Base-by-base conservation (phyloP, 108 stramenopile genomes). In the Epipyxis sp. region DNA sequence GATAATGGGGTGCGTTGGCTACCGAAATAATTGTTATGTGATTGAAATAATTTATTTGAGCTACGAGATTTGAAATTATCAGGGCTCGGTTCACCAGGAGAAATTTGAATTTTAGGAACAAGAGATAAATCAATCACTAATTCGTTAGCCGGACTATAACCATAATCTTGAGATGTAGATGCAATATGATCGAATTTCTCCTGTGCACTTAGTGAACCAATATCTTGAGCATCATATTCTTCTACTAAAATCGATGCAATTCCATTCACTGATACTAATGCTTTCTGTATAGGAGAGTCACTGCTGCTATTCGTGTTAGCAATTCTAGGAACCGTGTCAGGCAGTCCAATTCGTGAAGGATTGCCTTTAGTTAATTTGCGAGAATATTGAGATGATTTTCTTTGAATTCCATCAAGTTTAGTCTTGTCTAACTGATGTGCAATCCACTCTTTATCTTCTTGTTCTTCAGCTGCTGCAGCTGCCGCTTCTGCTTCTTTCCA, bases 401-500 rank as follows among this genome's bases (percentile, higher is more conserved):
- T 29, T n/a, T 74, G 43, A 46, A 10, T 13, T n/a, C n/a, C n/a
- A n/a, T n/a, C n/a, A n/a, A n/a, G n/a, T 37, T 32, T 27, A 54
- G 16, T 6, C 50, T 42, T 32, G 34, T 74, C 34, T 74, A 37
- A 39, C 40, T 6, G 27, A 57, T 57, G 3, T 42, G 44, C 71
- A 37, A 74, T 54, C 27, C 71, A n/a, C n/a, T n/a, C n/a, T n/a
- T n/a, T n/a, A n/a, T n/a, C n/a, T n/a, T n/a, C n/a, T n/a, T n/a
- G n/a, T 42, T 34, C 25, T 25, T 74, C 71, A 13, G 40, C 71
- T 30, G 32, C 71, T 74, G n/a, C 46, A 42, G 25, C 10, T 57
- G 40, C 71, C 13, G 71, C 71, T 39, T 74, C 71, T 29, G 71
- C 50, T 37, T 27, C 13, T 13, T 3, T 10, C 71, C 71, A 74